Evolutionary conservation across 1,139 yeast species (phyloP).

Genomic region (Pneumocystis murina): DNA sequence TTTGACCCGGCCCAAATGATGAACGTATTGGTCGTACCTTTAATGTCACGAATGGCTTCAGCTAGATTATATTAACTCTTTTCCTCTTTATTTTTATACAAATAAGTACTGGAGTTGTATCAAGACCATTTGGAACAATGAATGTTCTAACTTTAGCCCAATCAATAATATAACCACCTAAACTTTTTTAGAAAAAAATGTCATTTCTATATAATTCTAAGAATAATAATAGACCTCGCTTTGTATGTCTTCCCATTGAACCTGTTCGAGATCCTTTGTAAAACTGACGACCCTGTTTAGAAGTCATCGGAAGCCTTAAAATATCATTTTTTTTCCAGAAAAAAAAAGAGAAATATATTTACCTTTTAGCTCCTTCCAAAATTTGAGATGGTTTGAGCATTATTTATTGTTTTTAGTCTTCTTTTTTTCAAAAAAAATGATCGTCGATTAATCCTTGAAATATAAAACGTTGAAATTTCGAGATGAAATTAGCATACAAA

Average conservation of each 20-base stretch:
- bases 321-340: background rate
- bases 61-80: background rate
- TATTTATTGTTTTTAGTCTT: background rate
- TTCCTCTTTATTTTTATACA: background rate
- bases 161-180: conserved; percentile 46
- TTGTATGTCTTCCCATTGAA: conserved; percentile 73
- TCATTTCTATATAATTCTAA: background rate
- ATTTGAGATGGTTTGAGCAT: background rate
- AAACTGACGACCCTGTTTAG: conserved; percentile 48
- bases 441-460: no score
- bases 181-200: background rate
- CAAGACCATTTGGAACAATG: conserved; percentile 45
- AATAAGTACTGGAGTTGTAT: conserved; percentile 13
- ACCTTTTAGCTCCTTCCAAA: background rate
- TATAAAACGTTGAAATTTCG: no score
- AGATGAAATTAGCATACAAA: no score
- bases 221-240: conserved; percentile 32
- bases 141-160: conserved; percentile 84
- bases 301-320: conserved; percentile 56
- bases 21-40: background rate
- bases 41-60: background rate
- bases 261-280: conserved; percentile 94
- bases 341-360: background rate
- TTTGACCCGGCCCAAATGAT: background rate
- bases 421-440: no score